Percentiles rank a stretch among this genome's conserved stretches.
Evolutionary conservation across 1,139 yeast genomes (phyloP).

Genomic region (Kodamaea fungicola): DNA sequence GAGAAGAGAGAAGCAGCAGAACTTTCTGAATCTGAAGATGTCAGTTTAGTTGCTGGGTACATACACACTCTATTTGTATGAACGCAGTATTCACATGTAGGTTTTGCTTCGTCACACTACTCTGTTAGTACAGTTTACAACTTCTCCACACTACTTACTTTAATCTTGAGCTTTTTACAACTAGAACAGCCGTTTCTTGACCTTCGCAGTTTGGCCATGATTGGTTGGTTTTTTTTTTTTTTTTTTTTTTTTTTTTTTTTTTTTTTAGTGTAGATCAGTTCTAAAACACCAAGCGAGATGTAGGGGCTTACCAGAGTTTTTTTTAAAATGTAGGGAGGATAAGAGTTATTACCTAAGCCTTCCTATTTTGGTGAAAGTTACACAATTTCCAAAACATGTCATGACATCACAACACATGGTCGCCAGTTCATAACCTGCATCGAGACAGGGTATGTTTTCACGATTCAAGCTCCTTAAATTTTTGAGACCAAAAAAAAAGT

Average conservation of each 20-base stretch:
- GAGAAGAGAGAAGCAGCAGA: too few relatives aligned
- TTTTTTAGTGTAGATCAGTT: too few relatives aligned
- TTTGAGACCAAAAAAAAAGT: background rate
- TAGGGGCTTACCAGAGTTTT: too few relatives aligned
- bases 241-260: too few relatives aligned
- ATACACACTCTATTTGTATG: constrained; percentile 30
- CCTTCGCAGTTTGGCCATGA: constrained; percentile 10
- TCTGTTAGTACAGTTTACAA: constrained; percentile 7
- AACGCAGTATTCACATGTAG: constrained; percentile 36
- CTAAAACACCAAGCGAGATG: too few relatives aligned
- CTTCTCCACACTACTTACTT: constrained; percentile 16
- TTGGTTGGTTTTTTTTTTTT: background rate
- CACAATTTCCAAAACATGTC: background rate
- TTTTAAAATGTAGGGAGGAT: too few relatives aligned
- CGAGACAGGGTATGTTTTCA: background rate
- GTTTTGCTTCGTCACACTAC: constrained; percentile 34
- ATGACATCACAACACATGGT: background rate
- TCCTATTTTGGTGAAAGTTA: too few relatives aligned
- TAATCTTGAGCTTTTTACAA: constrained; percentile 29
- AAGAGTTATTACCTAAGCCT: too few relatives aligned
- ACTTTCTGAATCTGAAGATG: too few relatives aligned
- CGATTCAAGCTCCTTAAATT: too few relatives aligned
- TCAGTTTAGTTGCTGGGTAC: constrained; percentile 15
- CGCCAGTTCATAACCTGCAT: background rate
- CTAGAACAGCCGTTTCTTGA: constrained; percentile 31